Conservation (phyloP, 129 eudicot species). For the Lactuca sativa region DNA sequence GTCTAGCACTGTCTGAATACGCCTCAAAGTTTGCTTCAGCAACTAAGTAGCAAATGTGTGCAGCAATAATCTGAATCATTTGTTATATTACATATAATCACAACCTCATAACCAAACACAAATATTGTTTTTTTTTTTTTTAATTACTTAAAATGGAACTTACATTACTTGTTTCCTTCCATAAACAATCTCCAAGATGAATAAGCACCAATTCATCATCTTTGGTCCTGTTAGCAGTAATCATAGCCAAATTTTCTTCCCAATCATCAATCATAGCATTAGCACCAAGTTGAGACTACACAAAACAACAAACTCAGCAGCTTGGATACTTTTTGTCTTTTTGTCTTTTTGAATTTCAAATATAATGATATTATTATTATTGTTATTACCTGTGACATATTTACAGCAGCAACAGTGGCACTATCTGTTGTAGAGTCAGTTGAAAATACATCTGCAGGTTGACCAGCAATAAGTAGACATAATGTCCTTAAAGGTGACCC, state of each 20-base stretch:
- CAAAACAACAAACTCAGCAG: slow-evolving; percentile 4
- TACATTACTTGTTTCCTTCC: slow-evolving; percentile 94
- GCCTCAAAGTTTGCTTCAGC: slow-evolving; percentile 95
- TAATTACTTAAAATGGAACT: slow-evolving; percentile 20
- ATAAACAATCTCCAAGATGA: slow-evolving; percentile 93
- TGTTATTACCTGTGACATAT: slow-evolving; percentile 51
- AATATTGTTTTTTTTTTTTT: slow-evolving; percentile 8
- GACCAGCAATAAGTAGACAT: slow-evolving; percentile 93
- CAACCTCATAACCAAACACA: slow-evolving; percentile 15
- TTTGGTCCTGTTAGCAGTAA: slow-evolving; percentile 91
- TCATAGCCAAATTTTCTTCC: slow-evolving; percentile 96
- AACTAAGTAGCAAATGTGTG: slow-evolving; percentile 92
- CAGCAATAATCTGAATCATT: slow-evolving; percentile 74
- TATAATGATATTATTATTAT: slow-evolving; percentile 29
- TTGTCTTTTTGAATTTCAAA: background rate
- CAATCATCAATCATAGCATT: slow-evolving; percentile 83
- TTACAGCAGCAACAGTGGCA: slow-evolving; percentile 38
- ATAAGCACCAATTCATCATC: slow-evolving; percentile 94
- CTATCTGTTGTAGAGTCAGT: slow-evolving; percentile 39
- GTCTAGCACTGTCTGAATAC: slow-evolving; percentile 87
- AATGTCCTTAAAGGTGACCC: slow-evolving; percentile 98
- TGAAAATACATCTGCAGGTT: slow-evolving; percentile 87
- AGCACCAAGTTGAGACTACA: slow-evolving; percentile 53
- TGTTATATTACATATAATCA: slow-evolving; percentile 6
- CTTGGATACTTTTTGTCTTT: background rate